A percentile compares a stretch with the other conserved stretches of the same genome.
These are phyloP conservation scores for bread wheat (Triticum aestivum) DNA, from an alignment of 176 grass and related monocot genomes.

Conservation along the genomic window DNA sequence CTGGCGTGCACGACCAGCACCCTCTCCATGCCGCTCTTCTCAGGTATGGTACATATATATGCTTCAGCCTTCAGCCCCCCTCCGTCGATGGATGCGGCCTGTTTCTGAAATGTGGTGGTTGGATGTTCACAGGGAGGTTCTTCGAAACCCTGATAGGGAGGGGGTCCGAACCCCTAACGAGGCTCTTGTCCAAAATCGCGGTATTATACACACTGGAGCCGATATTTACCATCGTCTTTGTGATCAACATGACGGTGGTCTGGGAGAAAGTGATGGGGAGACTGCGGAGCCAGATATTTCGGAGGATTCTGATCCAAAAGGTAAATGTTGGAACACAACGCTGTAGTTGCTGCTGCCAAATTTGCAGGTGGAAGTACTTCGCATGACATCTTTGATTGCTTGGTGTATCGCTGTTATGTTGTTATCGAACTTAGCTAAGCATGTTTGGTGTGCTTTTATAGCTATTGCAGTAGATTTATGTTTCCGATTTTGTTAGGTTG, in stretches of 20 bases:
- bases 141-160: conserved; percentile 88
- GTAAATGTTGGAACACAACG: conserved; percentile 28
- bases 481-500: background rate
- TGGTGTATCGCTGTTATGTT: background rate
- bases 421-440: background rate
- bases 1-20: conserved; percentile 80
- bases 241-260: conserved; percentile 81
- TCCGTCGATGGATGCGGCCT: background rate
- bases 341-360: background rate
- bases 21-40: conserved; percentile 93
- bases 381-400: background rate
- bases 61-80: background rate
- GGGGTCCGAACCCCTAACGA: conserved; percentile 59
- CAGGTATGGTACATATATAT: conserved; percentile 30
- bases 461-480: background rate
- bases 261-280: conserved; percentile 92
- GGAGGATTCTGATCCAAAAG: conserved; percentile 96
- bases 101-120: conserved; percentile 15
- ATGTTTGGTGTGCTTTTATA: background rate
- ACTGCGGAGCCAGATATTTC: conserved; percentile 85
- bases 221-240: conserved; percentile 78
- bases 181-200: conserved; percentile 75
- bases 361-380: background rate
- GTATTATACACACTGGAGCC: conserved; percentile 77
- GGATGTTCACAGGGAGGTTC: conserved; percentile 64